Base-by-base conservation (phyloP, 2,329 filamentous ascomycete species). In the Fusarium tjaetaba region DNA sequence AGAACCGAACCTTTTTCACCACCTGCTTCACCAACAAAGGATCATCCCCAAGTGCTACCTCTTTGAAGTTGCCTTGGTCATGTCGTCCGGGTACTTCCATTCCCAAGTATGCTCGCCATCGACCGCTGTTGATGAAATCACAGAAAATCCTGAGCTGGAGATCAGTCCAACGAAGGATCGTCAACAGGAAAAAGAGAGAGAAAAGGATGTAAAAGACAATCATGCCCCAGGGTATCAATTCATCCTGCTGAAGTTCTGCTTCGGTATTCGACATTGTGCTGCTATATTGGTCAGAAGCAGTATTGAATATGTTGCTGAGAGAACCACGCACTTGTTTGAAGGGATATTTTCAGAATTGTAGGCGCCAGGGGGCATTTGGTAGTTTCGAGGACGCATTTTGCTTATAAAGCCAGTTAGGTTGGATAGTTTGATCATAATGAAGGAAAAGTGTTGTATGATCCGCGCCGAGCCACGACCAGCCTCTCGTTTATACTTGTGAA, bases 1-100 rank as follows among this genome's bases (percentile, higher is more conserved):
- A 39, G 34, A 70, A 70, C 15, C 51, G 63, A 38, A 70, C 59
- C 20, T 28, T 48, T 42, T 65, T 70, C 8, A 46, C n/a, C 20
- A 52, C 20, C 14, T 38, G 52, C 20, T 36, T 58, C 3, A 59
- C 18, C 4, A 48, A n/a, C 18, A 36, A 41, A 8, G 18, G n/a
- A 4, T 28, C 14, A 16, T 58, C 41, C 15, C 24, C 24, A 42
- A 18, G 11, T 22, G 24, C 18, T 11, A 65, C 59, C 16, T 24
- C 22, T 11, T 30, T 38, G 3, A 20, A 5, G 8, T 7, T n/a
- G 36, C 18, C 14, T 10, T 28, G 32, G 9, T 11, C 38, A n/a
- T n/a, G 16, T 10, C 11, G 14, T 36, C 26, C 18, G 11, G 32
- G 26, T 14, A 16, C 7, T 38, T 24, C 20, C 15, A 32, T 18